These are phyloP conservation scores for Colletotrichum spinosum DNA, from an alignment of 2,329 filamentous ascomycete species.

Conservation along the genomic window DNA sequence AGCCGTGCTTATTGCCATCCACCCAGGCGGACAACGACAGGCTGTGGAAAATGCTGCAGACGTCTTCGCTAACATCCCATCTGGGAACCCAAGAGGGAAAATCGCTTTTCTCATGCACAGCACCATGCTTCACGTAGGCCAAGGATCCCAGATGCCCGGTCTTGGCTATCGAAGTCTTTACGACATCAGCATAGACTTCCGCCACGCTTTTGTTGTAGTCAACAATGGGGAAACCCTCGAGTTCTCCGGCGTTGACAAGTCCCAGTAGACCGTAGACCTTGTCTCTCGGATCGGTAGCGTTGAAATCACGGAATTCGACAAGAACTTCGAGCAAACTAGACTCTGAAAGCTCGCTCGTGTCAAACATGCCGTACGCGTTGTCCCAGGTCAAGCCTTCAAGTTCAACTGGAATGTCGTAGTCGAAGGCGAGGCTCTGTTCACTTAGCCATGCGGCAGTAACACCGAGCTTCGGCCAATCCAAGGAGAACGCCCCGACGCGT, in stretches of 20 bases:
- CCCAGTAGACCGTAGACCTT: conserved; percentile 26
- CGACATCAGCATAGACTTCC: conserved; percentile 7
- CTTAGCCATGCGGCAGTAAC: conserved; percentile 11
- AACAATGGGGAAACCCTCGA: background rate
- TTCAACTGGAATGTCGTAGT: conserved; percentile 11
- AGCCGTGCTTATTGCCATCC: conserved; percentile 10
- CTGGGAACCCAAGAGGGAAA: conserved; percentile 16
- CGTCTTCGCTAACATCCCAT: conserved; percentile 12
- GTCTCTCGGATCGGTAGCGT: conserved; percentile 16
- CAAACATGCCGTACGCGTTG: conserved; percentile 19
- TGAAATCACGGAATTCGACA: conserved; percentile 8
- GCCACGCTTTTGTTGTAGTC: conserved; percentile 12
- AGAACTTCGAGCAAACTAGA: conserved; percentile 9
- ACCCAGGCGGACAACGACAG: background rate
- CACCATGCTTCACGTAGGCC: conserved; percentile 2
- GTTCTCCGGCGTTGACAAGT: background rate
- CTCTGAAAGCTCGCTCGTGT: conserved; percentile 2
- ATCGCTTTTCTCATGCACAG: background rate
- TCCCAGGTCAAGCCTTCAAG: conserved; percentile 10
- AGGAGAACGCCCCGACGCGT: background rate
- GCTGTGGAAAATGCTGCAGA: background rate
- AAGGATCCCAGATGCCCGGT: background rate
- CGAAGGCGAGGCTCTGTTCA: conserved; percentile 11
- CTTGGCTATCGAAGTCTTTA: background rate
- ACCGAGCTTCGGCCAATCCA: conserved; percentile 12